Percentiles rank a stretch among this genome's conserved stretches.
These are phyloP conservation scores for Psilocybe azurescens DNA, from an alignment of 768 basidiomycete species.

Conservation along the genomic window DNA sequence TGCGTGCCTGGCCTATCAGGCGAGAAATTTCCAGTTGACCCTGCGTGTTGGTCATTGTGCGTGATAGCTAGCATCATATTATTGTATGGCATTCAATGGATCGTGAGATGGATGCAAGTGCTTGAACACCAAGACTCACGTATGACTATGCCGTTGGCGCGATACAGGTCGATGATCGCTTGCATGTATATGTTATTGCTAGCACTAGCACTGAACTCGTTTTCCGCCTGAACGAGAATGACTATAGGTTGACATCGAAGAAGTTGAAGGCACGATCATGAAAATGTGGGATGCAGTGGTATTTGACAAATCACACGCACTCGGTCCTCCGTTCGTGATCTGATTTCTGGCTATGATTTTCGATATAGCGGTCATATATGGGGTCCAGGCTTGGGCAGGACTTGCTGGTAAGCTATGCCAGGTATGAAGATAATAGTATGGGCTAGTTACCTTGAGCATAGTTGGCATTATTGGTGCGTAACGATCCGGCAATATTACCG, in stretches of 20 bases:
- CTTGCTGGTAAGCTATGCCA: neutral
- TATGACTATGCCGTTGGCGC: constrained; percentile 50
- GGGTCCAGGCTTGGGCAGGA: constrained; percentile 50
- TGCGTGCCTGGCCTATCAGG: constrained; percentile 49
- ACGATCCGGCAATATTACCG: constrained; percentile 53
- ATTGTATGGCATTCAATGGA: too few species aligned
- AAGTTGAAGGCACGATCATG: too few species aligned
- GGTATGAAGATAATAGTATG: neutral
- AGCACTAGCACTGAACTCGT: constrained; percentile 54
- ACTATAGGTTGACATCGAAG: constrained; percentile 31
- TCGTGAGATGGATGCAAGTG: too few species aligned
- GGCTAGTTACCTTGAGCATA: constrained; percentile 45
- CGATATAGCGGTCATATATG: constrained; percentile 56
- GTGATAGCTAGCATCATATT: constrained; percentile 41
- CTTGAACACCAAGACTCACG: constrained; percentile 35
- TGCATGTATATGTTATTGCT: constrained; percentile 55
- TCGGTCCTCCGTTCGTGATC: constrained; percentile 64
- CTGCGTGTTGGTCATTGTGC: constrained; percentile 55
- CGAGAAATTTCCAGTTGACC: constrained; percentile 53
- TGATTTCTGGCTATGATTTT: constrained; percentile 58
- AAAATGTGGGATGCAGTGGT: too few species aligned
- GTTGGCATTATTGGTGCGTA: constrained; percentile 53
- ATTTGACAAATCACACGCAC: constrained; percentile 31
- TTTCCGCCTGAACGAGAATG: constrained; percentile 58
- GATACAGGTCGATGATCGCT: constrained; percentile 48